Conservation (phyloP, 352 stramenopile species). For the Phytophthora sansomeana region DNA sequence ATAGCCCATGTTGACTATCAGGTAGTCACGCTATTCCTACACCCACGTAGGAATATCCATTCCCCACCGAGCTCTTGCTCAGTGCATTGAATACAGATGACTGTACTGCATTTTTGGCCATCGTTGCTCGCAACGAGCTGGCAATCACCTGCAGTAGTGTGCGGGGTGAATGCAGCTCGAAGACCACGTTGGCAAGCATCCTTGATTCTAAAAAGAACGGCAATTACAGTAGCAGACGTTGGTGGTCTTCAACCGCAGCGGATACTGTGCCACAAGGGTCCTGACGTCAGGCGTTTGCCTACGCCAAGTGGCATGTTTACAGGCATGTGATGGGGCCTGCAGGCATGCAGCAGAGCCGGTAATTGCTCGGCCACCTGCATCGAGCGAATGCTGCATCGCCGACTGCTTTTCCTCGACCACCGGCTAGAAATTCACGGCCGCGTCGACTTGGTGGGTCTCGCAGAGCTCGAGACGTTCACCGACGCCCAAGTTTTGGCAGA, state of each 20-base stretch:
- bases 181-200: no score
- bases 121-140: no score
- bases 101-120: no score
- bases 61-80: neutral
- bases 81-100: constrained; percentile 6
- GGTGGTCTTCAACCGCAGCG: constrained; percentile 4
- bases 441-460: neutral
- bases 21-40: no score
- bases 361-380: constrained; percentile 3
- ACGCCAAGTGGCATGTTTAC: constrained; percentile 12
- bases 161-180: no score
- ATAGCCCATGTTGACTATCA: no score
- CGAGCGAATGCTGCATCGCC: constrained; percentile 6
- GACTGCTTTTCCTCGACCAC: constrained; percentile 5
- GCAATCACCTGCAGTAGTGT: no score
- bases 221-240: no score
- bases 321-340: constrained; percentile 2
- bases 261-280: constrained; percentile 5
- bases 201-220: no score
- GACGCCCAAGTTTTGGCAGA: constrained; percentile 19
- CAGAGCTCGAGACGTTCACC: neutral
- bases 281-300: neutral
- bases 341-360: constrained; percentile 11
- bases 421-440: constrained; percentile 1
- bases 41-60: no score